These are phyloP conservation scores for Amanita inopinata DNA, from an alignment of 768 basidiomycete species.

Conservation along the genomic window DNA sequence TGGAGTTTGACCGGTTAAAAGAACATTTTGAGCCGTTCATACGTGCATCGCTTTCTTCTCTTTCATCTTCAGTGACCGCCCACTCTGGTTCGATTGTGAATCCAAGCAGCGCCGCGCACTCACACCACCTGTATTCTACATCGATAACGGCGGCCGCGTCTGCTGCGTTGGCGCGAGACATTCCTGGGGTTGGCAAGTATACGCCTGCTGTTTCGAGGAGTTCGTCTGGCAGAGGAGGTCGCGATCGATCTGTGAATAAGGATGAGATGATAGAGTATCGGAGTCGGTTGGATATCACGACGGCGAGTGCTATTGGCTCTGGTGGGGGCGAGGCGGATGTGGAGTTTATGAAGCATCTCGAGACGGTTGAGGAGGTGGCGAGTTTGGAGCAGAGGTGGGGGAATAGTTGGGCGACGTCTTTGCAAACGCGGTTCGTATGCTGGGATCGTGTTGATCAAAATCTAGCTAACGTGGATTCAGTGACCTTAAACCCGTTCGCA, in stretches of 20 bases:
- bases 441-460: not conserved
- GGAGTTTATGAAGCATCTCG: slow-evolving; percentile 58
- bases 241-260: slow-evolving; percentile 57
- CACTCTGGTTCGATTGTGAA: slow-evolving; percentile 29
- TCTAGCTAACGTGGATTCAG: slow-evolving; percentile 29
- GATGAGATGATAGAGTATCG: slow-evolving; percentile 76
- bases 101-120: slow-evolving; percentile 41
- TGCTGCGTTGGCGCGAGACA: slow-evolving; percentile 80
- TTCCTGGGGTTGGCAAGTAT: slow-evolving; percentile 74
- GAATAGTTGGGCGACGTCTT: slow-evolving; percentile 65
- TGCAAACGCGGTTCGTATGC: slow-evolving; percentile 50
- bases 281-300: slow-evolving; percentile 56
- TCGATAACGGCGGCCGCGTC: slow-evolving; percentile 86
- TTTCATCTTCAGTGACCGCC: slow-evolving; percentile 40
- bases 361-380: slow-evolving; percentile 53
- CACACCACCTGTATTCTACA: slow-evolving; percentile 68
- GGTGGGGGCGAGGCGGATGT: slow-evolving; percentile 62
- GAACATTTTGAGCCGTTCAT: slow-evolving; percentile 96
- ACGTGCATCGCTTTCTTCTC: slow-evolving; percentile 69
- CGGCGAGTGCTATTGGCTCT: slow-evolving; percentile 41
- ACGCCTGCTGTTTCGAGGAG: slow-evolving; percentile 44
- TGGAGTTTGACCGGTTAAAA: slow-evolving; percentile 91
- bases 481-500: slow-evolving; percentile 78
- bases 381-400: slow-evolving; percentile 73
- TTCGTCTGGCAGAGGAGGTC: slow-evolving; percentile 32